Evolutionary conservation across 805 yeast species (phyloP).

Genomic region (Kazachstania kunashirensis): DNA sequence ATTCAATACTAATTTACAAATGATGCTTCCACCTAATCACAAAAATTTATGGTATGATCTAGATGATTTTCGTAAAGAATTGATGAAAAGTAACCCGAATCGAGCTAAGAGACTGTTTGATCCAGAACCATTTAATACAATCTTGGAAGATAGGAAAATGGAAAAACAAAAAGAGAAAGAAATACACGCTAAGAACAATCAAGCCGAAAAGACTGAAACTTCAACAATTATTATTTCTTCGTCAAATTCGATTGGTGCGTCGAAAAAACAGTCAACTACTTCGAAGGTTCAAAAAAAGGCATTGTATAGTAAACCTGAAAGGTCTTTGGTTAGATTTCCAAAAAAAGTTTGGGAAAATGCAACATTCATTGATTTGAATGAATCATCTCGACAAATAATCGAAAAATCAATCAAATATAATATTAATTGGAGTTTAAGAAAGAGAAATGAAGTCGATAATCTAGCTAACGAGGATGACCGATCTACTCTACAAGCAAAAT

Average conservation of each 20-base stretch:
- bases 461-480: conserved; percentile 10
- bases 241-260: neutral
- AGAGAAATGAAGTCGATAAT: conserved; percentile 3
- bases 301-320: conserved; percentile 2
- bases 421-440: conserved; percentile 39
- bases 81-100: conserved; percentile 37
- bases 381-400: conserved; percentile 50
- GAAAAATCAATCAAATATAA: conserved; percentile 53
- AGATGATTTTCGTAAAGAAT: conserved; percentile 47
- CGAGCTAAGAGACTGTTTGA: conserved; percentile 47
- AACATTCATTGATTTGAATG: conserved; percentile 56
- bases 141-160: conserved; percentile 45
- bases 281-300: neutral
- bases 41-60: conserved; percentile 68
- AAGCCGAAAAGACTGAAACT: conserved; percentile 41
- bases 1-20: conserved; percentile 70
- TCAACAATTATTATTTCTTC: conserved; percentile 38
- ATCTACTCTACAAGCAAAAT: conserved; percentile 19
- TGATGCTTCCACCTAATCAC: conserved; percentile 80
- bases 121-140: conserved; percentile 67
- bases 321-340: conserved; percentile 28
- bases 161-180: conserved; percentile 39
- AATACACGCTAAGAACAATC: conserved; percentile 35
- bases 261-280: neutral
- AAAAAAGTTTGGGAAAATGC: conserved; percentile 63